Evolutionary conservation across 2,329 filamentous ascomycete genomes (phyloP).

Genomic region (Xylaria hypoxylon): DNA sequence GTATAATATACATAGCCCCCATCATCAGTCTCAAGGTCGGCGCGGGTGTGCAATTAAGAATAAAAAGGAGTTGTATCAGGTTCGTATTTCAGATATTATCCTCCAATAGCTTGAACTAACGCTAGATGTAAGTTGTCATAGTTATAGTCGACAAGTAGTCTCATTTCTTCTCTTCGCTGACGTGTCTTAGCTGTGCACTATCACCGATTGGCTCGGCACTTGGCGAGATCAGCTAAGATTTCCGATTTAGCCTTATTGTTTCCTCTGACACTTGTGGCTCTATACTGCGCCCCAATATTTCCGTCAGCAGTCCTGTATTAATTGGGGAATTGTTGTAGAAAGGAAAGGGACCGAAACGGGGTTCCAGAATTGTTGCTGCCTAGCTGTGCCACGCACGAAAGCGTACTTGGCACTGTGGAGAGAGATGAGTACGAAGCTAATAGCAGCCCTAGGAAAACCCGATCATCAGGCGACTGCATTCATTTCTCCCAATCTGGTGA

Average conservation of each 20-base stretch:
- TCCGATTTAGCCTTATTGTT: background rate
- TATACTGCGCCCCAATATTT: background rate
- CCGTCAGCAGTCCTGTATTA: constrained; percentile 3
- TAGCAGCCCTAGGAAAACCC: background rate
- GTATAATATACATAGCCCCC: too few species aligned
- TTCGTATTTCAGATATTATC: too few species aligned
- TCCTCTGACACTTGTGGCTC: background rate
- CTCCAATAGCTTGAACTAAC: background rate
- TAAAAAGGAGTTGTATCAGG: background rate
- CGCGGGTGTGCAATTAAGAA: too few species aligned
- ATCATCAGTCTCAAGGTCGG: background rate
- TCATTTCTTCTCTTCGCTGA: background rate
- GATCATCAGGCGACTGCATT: background rate
- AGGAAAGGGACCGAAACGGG: background rate
- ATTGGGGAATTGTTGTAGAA: background rate
- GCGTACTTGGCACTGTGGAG: background rate
- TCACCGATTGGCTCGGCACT: background rate
- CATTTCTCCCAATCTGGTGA: background rate
- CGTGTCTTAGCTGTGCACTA: background rate
- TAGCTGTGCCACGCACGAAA: background rate
- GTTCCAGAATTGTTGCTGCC: constrained; percentile 9
- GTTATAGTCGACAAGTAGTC: background rate
- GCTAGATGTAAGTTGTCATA: background rate
- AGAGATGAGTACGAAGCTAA: background rate
- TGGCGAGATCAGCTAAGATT: background rate